Conservation (phyloP, 129 eudicot genomes). For the Flaveria brownii region DNA sequence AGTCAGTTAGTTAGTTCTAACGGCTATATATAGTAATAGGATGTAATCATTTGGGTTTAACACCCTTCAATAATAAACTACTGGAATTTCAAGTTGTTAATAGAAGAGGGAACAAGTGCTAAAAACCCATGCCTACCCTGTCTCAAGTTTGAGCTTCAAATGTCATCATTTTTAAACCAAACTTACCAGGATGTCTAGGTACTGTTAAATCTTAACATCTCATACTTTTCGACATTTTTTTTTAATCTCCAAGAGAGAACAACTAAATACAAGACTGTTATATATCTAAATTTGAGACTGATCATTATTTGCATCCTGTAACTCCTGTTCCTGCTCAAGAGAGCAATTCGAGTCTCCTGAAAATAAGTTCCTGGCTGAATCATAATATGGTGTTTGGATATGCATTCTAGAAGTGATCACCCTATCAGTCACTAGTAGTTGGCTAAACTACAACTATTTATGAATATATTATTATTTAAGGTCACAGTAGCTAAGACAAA, state of each 20-base stretch:
- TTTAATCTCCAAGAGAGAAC: neutral
- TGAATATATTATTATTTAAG: neutral
- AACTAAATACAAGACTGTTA: neutral
- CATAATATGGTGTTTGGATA: conserved; percentile 1
- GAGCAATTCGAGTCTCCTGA: neutral
- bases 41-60: too few relatives aligned
- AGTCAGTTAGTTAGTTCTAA: too few relatives aligned
- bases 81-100: too few relatives aligned
- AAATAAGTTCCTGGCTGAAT: neutral
- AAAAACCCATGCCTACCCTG: conserved; percentile 1
- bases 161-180: neutral
- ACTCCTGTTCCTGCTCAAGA: neutral
- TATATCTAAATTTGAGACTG: neutral
- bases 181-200: neutral
- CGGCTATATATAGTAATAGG: too few relatives aligned
- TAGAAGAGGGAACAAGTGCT: neutral
- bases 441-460: neutral
- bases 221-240: neutral
- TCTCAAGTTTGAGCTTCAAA: conserved; percentile 11
- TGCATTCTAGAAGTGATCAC: neutral
- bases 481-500: conserved; percentile 3
- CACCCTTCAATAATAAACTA: too few relatives aligned
- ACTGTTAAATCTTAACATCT: neutral
- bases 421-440: conserved; percentile 3
- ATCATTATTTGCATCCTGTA: neutral